phyloP scores from a whole-genome alignment of 2,329 filamentous ascomycete species.

The Fusarium paranaense region DNA sequence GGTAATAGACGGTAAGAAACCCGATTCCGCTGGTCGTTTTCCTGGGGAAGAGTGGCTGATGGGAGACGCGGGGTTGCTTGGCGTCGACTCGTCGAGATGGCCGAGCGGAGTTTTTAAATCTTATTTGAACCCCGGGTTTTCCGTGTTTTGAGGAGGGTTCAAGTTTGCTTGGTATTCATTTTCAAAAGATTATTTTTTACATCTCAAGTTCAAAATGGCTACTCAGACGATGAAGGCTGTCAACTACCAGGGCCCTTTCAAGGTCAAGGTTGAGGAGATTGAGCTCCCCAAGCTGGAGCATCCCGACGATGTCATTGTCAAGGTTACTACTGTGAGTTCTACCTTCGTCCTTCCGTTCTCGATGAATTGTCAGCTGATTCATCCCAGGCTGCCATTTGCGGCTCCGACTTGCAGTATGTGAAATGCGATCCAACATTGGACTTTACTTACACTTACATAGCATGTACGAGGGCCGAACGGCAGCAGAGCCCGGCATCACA shows the following conservation, averaged over 20 bases:
- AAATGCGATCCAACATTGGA: background rate
- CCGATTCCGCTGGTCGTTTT: background rate
- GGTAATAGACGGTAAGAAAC: constrained; percentile 1
- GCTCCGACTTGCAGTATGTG: constrained; percentile 60
- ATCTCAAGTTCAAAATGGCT: constrained; percentile 29
- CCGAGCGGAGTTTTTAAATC: background rate
- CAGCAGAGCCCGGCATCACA: constrained; percentile 70
- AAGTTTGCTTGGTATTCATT: background rate
- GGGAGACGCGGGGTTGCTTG: constrained; percentile 4
- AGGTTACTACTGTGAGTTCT: constrained; percentile 69
- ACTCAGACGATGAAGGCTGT: constrained; percentile 67
- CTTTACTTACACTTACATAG: constrained; percentile 47
- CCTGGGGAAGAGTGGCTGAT: background rate
- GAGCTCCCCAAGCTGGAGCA: constrained; percentile 69
- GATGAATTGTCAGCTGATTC: constrained; percentile 7
- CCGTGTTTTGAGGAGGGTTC: background rate
- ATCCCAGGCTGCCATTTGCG: constrained; percentile 61
- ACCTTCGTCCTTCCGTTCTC: background rate
- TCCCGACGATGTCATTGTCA: constrained; percentile 73
- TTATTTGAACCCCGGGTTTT: background rate
- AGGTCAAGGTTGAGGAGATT: constrained; percentile 72
- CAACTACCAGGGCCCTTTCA: constrained; percentile 71
- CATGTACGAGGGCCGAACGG: constrained; percentile 75
- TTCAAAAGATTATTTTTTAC: background rate
- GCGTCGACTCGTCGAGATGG: background rate